These are phyloP conservation scores for Immersiporthe knoxdaviesiana DNA, from an alignment of 2,329 filamentous ascomycete genomes.

Conservation along the genomic window DNA sequence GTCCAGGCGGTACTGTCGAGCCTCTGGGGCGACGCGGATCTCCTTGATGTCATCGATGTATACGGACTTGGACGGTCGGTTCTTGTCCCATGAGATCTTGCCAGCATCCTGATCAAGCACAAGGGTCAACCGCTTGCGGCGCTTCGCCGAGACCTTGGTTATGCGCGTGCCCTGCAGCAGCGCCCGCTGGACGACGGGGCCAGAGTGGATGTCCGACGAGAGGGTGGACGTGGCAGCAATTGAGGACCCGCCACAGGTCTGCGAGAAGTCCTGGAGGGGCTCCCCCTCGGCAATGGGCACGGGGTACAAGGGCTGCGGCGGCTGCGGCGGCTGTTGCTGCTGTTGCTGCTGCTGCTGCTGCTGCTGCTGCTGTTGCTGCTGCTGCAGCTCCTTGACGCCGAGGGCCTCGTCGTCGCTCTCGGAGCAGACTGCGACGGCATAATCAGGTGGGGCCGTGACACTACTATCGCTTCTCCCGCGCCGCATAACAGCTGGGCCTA, in stretches of 20 bases:
- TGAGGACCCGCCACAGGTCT: constrained; percentile 52
- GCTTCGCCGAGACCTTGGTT: constrained; percentile 84
- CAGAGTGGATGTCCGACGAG: constrained; percentile 50
- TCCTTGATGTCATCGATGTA: constrained; percentile 96
- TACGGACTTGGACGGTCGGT: constrained; percentile 78
- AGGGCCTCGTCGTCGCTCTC: constrained; percentile 57
- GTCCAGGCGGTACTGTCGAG: constrained; percentile 87
- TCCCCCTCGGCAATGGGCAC: constrained; percentile 48
- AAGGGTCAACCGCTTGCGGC: constrained; percentile 70
- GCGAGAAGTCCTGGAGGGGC: constrained; percentile 51
- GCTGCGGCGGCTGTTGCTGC: too few species aligned
- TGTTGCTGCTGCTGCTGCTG: too few species aligned
- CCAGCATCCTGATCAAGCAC: constrained; percentile 81
- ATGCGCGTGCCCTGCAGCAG: constrained; percentile 79
- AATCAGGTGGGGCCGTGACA: constrained; percentile 63
- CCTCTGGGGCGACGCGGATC: constrained; percentile 80
- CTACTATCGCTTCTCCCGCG: constrained; percentile 84
- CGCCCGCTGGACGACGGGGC: constrained; percentile 75
- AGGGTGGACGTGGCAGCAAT: constrained; percentile 45
- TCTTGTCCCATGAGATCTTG: constrained; percentile 85
- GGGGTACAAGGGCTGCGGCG: constrained; percentile 41
- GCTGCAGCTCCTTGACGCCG: constrained; percentile 52
- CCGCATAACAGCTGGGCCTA: constrained; percentile 85
- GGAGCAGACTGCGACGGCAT: constrained; percentile 52
- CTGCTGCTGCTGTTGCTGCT: too few species aligned